A percentile compares a stretch with the other conserved stretches of the same genome.
Evolutionary conservation across 148 eudicot genomes (phyloP).

Genomic region (Silene latifolia): DNA sequence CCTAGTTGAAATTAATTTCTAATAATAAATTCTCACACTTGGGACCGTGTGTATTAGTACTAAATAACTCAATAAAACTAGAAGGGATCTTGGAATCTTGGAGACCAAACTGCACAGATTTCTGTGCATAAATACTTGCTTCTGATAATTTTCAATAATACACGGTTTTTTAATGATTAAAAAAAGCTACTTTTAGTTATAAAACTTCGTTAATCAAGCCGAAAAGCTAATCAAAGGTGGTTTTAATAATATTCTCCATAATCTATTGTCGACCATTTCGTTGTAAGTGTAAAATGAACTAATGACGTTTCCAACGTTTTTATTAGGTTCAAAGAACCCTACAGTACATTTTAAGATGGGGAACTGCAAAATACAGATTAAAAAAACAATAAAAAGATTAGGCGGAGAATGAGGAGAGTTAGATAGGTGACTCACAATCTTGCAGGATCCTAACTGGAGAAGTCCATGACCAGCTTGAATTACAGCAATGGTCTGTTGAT

Average conservation of each 20-base stretch:
- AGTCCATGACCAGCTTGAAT: slow-evolving; percentile 99
- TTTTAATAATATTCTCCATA: slow-evolving; percentile 26
- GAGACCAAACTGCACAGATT: slow-evolving; percentile 11
- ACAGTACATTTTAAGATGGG: not conserved
- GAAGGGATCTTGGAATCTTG: slow-evolving; percentile 6
- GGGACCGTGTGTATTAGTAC: not conserved
- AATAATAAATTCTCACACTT: not conserved
- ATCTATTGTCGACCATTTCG: slow-evolving; percentile 6
- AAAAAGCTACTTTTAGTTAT: slow-evolving; percentile 10
- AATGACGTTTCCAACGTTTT: not conserved
- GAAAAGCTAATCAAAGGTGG: slow-evolving; percentile 24
- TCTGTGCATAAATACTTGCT: slow-evolving; percentile 15
- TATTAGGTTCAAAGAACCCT: not conserved
- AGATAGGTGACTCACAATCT: slow-evolving; percentile 62
- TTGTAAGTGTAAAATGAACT: not conserved
- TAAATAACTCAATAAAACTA: not conserved
- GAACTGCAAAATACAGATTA: not conserved
- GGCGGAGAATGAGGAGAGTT: not conserved
- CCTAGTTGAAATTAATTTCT: not conserved
- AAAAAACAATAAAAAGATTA: not conserved
- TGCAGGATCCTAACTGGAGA: slow-evolving; percentile 96
- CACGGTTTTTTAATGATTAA: not conserved
- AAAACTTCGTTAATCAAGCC: slow-evolving; percentile 22
- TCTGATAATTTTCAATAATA: slow-evolving; percentile 4
- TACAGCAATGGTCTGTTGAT: slow-evolving; percentile 87